Conservation (phyloP, 2,329 filamentous ascomycete species). For the Colletotrichum cuscutae region DNA sequence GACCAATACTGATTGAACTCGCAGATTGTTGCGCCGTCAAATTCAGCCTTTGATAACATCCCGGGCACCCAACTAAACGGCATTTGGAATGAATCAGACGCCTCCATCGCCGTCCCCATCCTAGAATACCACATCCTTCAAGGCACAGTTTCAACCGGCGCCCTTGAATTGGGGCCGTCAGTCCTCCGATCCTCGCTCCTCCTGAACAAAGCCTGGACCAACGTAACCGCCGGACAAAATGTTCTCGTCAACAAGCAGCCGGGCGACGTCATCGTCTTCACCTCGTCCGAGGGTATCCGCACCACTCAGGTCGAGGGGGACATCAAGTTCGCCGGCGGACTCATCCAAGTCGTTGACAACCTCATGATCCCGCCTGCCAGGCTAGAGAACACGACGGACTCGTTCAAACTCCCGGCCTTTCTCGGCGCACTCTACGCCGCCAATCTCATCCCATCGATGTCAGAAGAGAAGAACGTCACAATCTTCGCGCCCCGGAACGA, state of each 20-base stretch:
- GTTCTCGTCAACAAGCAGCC: constrained; percentile 58
- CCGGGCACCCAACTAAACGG: constrained; percentile 60
- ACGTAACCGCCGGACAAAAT: constrained; percentile 61
- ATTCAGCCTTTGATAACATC: constrained; percentile 66
- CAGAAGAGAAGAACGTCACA: constrained; percentile 57
- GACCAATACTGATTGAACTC: background rate
- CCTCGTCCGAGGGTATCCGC: constrained; percentile 52
- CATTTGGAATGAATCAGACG: constrained; percentile 56
- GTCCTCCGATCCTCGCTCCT: constrained; percentile 57
- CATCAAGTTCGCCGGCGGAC: constrained; percentile 58
- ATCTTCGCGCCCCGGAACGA: constrained; percentile 65
- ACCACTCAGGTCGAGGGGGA: constrained; percentile 54
- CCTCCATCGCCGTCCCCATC: constrained; percentile 57
- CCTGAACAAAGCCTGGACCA: constrained; percentile 52
- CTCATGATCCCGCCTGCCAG: constrained; percentile 58
- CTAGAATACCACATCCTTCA: constrained; percentile 72
- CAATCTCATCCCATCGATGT: constrained; percentile 51
- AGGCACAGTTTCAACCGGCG: constrained; percentile 55
- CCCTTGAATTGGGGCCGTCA: constrained; percentile 48
- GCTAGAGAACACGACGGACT: constrained; percentile 47
- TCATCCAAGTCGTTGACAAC: constrained; percentile 64
- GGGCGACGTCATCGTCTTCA: constrained; percentile 51
- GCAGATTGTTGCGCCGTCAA: constrained; percentile 66
- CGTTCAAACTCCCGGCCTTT: constrained; percentile 52
- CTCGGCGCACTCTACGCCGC: constrained; percentile 52